Base-by-base conservation (phyloP, 2,329 filamentous ascomycete genomes). In the Scedosporium minutisporum region DNA sequence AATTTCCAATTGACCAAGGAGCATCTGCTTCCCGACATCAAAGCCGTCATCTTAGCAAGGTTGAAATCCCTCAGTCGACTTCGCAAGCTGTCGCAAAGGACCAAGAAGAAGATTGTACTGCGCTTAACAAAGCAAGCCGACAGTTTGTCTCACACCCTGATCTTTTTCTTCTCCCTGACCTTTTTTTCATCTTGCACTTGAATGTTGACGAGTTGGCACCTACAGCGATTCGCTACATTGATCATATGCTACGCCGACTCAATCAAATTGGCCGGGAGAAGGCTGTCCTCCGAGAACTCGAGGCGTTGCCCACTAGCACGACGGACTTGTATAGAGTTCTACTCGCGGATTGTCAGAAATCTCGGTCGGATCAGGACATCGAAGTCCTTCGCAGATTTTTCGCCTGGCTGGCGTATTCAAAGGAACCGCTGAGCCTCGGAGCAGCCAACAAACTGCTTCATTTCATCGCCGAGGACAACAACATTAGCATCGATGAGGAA, bases 181-280 rank as follows among this genome's bases (percentile, higher is more conserved):
- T n/a, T 27, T 42, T 60, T 46, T 48, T 9, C 16, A 3, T 33
- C 14, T 23, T 33, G 6, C 27, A 29, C 4, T 29, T 29, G 46
- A 41, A 21, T 27, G 23, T 18, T 42, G 18, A 42, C 33, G n/a
- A 16, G 27, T 6, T 14, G 29, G n/a, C 4, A 10, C 42, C 16
- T 62, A 7, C 12, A 74, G 72, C 71, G 23, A 69, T 76, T 66
- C 67, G 75, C 0, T 76, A 75, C 38, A 70, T 71, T 0, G 70
- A 76, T 25, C 72, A 75, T n/a, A 67, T 75, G 27, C 66, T 77
- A 0, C 51, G 64, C 6, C 65, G 71, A 0, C 64, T 76, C 3
- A 67, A 72, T 6, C 63, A 67, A 6, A 65, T 76, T 1, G 70
- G 71, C 1, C 69, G 74, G 0, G 73, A 75, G 59, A 68, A 70